phyloP scores from a whole-genome alignment of 495 filamentous ascomycete genomes.

The Aspergillus steynii region DNA sequence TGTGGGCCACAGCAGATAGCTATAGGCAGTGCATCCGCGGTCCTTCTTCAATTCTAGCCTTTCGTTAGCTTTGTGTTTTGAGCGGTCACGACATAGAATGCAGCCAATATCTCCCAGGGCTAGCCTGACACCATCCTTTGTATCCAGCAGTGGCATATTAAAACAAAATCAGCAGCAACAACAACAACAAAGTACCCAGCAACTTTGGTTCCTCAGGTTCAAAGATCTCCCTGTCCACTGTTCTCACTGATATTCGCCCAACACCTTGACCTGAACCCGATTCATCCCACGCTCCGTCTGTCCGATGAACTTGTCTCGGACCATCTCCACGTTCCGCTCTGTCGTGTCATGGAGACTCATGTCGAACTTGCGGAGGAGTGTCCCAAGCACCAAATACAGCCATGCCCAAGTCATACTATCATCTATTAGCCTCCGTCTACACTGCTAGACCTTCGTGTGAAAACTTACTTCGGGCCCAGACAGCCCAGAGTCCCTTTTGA shows the following conservation, averaged over 20 bases:
- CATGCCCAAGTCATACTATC: constrained; percentile 31
- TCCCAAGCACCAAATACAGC: constrained; percentile 31
- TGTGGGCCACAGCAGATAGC: too few relatives aligned
- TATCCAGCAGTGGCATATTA: too few relatives aligned
- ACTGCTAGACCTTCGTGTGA: background rate
- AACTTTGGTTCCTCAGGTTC: too few relatives aligned
- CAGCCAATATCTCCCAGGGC: too few relatives aligned
- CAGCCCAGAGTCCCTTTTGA: constrained; percentile 48
- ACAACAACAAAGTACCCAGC: too few relatives aligned
- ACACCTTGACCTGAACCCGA: constrained; percentile 26
- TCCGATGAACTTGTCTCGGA: constrained; percentile 30
- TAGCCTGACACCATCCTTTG: too few relatives aligned
- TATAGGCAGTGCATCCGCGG: too few relatives aligned
- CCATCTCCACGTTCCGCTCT: constrained; percentile 28
- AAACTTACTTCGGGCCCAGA: constrained; percentile 45
- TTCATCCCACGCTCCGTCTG: constrained; percentile 23
- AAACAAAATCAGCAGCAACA: too few relatives aligned
- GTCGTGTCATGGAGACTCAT: constrained; percentile 30
- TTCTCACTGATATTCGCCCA: background rate
- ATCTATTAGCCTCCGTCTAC: background rate
- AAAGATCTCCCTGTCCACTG: too few relatives aligned
- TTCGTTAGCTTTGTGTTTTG: too few relatives aligned
- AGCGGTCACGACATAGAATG: too few relatives aligned
- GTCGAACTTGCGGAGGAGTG: constrained; percentile 32
- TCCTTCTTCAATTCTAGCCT: too few relatives aligned